Evolutionary conservation across 139 green algal species (phyloP).

Genomic region (Chlamydomonas schloesseri): DNA sequence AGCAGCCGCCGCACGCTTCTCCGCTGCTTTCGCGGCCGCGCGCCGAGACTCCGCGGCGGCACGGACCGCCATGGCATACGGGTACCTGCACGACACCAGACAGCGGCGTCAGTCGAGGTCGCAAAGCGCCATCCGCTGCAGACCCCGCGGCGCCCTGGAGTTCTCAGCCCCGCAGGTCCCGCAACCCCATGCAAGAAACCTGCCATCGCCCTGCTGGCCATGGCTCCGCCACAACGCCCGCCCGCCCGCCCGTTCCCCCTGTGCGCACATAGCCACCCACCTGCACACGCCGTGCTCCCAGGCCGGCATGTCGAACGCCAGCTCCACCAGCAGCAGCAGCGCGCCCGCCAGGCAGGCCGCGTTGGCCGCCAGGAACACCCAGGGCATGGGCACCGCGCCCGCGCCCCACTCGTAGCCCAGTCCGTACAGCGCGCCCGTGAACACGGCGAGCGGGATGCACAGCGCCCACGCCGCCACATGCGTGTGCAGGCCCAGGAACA

Average conservation of each 20-base stretch:
- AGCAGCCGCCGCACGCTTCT: too few species aligned
- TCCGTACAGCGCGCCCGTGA: constrained; percentile 3
- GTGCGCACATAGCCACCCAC: neutral
- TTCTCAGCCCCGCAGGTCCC: too few species aligned
- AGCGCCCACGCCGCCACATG: constrained; percentile 21
- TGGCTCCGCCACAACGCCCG: too few species aligned
- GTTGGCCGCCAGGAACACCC: constrained; percentile 31
- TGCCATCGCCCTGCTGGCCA: too few species aligned
- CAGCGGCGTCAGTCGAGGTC: too few species aligned
- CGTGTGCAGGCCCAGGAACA: constrained; percentile 11
- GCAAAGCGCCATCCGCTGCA: too few species aligned
- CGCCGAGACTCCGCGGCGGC: too few species aligned
- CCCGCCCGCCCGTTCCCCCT: too few species aligned
- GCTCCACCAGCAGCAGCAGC: constrained; percentile 13
- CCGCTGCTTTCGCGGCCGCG: too few species aligned
- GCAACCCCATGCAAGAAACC: too few species aligned
- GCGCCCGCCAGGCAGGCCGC: neutral
- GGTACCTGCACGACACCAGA: neutral
- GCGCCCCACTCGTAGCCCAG: constrained; percentile 9
- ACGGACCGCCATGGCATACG: neutral
- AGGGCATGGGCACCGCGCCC: constrained; percentile 1
- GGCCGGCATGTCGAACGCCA: neutral
- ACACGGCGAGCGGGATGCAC: neutral
- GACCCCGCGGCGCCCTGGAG: too few species aligned
- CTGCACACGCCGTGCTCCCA: constrained; percentile 32